Base-by-base conservation (phyloP, 805 yeast genomes). In the Pichia scutulata region DNA sequence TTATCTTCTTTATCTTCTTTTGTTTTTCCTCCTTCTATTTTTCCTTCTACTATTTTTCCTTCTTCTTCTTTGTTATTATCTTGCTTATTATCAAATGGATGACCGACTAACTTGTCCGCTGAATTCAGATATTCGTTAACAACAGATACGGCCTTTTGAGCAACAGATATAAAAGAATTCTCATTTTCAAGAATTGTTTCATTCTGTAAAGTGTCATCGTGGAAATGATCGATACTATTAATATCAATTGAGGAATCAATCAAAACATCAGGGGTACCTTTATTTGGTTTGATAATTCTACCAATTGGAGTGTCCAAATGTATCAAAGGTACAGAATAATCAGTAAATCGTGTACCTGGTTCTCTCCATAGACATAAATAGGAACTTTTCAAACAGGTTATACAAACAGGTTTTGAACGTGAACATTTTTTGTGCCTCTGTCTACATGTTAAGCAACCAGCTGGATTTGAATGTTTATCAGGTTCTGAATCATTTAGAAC, bases 401-500 rank as follows among this genome's bases (percentile, higher is more conserved):
- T 24, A 36, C 68, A 64, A 7, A 44, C 50, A 2, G 67, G 67
- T 39, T 51, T 58, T 5, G 30, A 25, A 49, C 62, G 63, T 44
- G 62, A 60, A 55, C 78, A 73, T 26, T 72, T 67, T 54, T 73
- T 73, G 53, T 71, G 74, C 39, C 76, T 64, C 22, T 63, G 60
- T 50, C 75, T 63, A 56, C 78, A 73, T 7, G 70, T 69, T 63
- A 67, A 62, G 50, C 78, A 73, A 1, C 78, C 78, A 14, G 63
- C 43, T 37, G 46, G 39, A 26, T 7, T 19, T 22, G 24, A 8
- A 25, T 19, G n/a, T 28, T 28, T 28, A 13, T 13, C n/a, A 28
- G 16, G 40, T 14, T 23, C 37, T 45, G 9, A 2, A 12, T 24
- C 41, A 30, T 23, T 10, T 37, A n/a, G 5, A 24, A 41, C 2